phyloP scores from a whole-genome alignment of 192 early-diverging fungal genomes.

The Rhizophagus clarus region DNA sequence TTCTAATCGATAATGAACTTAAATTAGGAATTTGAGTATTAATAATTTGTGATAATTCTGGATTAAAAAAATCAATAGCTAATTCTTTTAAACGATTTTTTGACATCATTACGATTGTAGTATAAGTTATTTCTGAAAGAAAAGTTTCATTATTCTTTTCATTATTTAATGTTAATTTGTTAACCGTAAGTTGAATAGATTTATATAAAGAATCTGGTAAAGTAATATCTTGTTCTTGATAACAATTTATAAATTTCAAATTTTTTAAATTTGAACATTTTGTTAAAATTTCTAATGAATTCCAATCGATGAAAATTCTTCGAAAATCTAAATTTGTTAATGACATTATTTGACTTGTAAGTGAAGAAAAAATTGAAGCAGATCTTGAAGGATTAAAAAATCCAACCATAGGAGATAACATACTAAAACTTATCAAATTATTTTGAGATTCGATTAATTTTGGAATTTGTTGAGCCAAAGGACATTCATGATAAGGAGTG shows the following conservation, averaged over 20 bases:
- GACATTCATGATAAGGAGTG: background rate
- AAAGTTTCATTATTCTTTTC: background rate
- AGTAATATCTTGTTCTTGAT: constrained; percentile 19
- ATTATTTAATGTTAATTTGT: constrained; percentile 1
- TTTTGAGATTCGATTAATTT: constrained; percentile 14
- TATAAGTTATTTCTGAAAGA: background rate
- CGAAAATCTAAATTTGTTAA: constrained; percentile 6
- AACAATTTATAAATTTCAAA: constrained; percentile 18
- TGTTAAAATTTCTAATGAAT: constrained; percentile 18
- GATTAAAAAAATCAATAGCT: background rate
- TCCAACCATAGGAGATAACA: background rate
- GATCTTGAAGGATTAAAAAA: constrained; percentile 12
- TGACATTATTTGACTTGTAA: background rate
- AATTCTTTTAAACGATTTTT: constrained; percentile 7
- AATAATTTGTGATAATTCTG: background rate
- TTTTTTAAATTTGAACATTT: constrained; percentile 24
- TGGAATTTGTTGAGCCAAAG: background rate
- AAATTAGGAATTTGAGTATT: constrained; percentile 18
- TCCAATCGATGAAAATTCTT: constrained; percentile 1
- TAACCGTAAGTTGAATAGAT: background rate
- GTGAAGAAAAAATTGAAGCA: constrained; percentile 12
- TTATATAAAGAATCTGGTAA: background rate
- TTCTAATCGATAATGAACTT: constrained; percentile 2
- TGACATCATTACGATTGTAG: constrained; percentile 17
- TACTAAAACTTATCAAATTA: background rate